A percentile compares a stretch with the other conserved stretches of the same genome.
These are phyloP conservation scores for Barnettozyma pratensis DNA, from an alignment of 805 yeast species.

Conservation along the genomic window DNA sequence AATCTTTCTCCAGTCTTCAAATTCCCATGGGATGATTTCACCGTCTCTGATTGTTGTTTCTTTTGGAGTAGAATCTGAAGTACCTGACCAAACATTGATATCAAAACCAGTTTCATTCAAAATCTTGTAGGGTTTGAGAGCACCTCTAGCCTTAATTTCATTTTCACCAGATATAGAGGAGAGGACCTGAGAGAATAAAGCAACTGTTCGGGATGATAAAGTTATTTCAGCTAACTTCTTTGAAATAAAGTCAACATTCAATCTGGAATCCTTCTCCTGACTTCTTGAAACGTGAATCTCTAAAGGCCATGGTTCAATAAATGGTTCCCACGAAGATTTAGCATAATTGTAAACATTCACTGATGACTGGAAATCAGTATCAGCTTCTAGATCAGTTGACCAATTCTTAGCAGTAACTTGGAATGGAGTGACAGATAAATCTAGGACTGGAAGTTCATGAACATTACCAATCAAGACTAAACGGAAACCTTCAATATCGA, in stretches of 20 bases:
- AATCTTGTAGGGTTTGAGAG: slow-evolving; percentile 76
- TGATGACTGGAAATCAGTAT: slow-evolving; percentile 55
- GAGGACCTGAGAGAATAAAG: slow-evolving; percentile 65
- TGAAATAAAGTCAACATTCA: slow-evolving; percentile 67
- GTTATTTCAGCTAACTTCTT: slow-evolving; percentile 74
- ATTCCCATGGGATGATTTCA: slow-evolving; percentile 71
- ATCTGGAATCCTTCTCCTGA: slow-evolving; percentile 38
- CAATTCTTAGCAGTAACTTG: slow-evolving; percentile 67
- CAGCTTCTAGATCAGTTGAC: slow-evolving; percentile 78
- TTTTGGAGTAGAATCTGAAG: slow-evolving; percentile 22
- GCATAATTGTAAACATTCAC: slow-evolving; percentile 84
- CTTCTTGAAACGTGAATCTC: slow-evolving; percentile 60
- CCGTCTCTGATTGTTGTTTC: slow-evolving; percentile 39
- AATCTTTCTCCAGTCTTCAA: slow-evolving; percentile 87
- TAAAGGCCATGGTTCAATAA: slow-evolving; percentile 83
- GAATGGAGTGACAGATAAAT: slow-evolving; percentile 68
- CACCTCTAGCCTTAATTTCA: slow-evolving; percentile 61
- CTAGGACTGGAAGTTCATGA: slow-evolving; percentile 84
- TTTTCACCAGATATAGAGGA: slow-evolving; percentile 49
- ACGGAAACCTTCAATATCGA: slow-evolving; percentile 69
- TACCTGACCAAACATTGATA: slow-evolving; percentile 77
- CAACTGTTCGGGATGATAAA: slow-evolving; percentile 75
- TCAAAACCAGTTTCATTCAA: slow-evolving; percentile 81
- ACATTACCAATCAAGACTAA: slow-evolving; percentile 84
- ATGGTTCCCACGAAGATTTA: slow-evolving; percentile 91